Evolutionary conservation across 306 rosid species (phyloP), one percentile per base, ranked within the genome.

Genomic region (Ormosia semicastrata): DNA sequence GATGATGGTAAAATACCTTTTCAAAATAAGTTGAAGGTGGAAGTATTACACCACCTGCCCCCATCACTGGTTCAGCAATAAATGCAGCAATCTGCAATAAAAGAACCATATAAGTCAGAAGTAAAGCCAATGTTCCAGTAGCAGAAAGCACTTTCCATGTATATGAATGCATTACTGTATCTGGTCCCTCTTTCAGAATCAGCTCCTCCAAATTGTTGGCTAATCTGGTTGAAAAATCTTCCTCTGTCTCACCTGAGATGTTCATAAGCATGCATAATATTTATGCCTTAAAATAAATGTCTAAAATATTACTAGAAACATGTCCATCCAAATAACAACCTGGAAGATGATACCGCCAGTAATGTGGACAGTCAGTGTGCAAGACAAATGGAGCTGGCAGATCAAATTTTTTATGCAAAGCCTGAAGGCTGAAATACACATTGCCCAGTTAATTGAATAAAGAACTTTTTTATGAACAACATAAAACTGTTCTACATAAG

Each of bases 361-460:
- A 95, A 80, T 95, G 97, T 39, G 99, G 99, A 85, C 98, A 95
- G 78, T 95, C 99, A 11, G 97, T 95, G 86, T 95, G 98, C 75
- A 91, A 82, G 39, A 93, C 97, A 77, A 95, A 95, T 46, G 99
- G 98, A 80, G 88, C 97, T 33, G 99, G 99, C 78, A 92, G 86
- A 88, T 95, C 99, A 88, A 95, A 95, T 40, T 91, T 89, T 62
- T 93, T 91, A 89, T 95, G 99, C 88, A 95, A 71, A 68, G 97
- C 97, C 1, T 98, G 91, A 82, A 95, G 96, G 34, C 99, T 95
- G 86, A 64, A 66, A 86, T 39, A 86, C 74, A 40, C 84, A 58
- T 77, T 62, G 56, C 52, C 39, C 24, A 69, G 77, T 83, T 40
- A 88, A 82, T 63, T 62, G 50, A 73, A 34, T 18, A 47, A 57